These are phyloP conservation scores for Taxillus chinensis DNA, from an alignment of 164 flowering plant genomes.

Conservation along the genomic window DNA sequence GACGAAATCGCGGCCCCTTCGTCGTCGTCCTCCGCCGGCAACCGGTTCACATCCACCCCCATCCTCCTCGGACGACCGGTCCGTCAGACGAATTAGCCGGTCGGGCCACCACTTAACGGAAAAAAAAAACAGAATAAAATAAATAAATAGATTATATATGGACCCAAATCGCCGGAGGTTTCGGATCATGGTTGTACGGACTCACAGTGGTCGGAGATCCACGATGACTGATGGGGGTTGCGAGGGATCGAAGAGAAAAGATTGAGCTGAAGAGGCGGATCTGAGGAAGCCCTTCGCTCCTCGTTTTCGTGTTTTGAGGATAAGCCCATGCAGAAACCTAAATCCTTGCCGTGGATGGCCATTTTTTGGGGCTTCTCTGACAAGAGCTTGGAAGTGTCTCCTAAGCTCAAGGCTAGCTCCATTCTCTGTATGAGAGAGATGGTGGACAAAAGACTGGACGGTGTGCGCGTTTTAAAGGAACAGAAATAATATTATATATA, in stretches of 20 bases:
- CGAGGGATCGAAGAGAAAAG: conserved; percentile 12
- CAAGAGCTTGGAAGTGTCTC: conserved; percentile 37
- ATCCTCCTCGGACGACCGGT: conserved; percentile 7
- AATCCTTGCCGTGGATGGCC: not conserved
- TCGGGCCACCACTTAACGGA: conserved; percentile 9
- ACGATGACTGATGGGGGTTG: too few relatives aligned
- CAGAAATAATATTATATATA: too few relatives aligned
- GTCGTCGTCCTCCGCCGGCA: conserved; percentile 32
- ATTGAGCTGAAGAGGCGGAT: conserved; percentile 32
- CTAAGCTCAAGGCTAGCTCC: conserved; percentile 63
- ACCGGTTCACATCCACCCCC: conserved; percentile 41
- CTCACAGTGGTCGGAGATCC: too few relatives aligned
- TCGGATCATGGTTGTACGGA: too few relatives aligned
- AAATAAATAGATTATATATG: too few relatives aligned
- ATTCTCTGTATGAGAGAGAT: conserved; percentile 9
- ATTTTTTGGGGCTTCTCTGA: conserved; percentile 22
- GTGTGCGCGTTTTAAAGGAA: too few relatives aligned
- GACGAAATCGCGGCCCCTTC: conserved; percentile 10
- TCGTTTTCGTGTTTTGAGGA: conserved; percentile 2
- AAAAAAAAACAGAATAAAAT: too few relatives aligned
- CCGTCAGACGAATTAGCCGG: conserved; percentile 20
- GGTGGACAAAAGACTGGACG: too few relatives aligned
- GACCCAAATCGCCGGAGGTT: too few relatives aligned
- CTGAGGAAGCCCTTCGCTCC: conserved; percentile 8
- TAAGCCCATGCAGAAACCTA: too few relatives aligned